Conservation (phyloP, 2,329 filamentous ascomycete species). For the Fusarium sp. region DNA sequence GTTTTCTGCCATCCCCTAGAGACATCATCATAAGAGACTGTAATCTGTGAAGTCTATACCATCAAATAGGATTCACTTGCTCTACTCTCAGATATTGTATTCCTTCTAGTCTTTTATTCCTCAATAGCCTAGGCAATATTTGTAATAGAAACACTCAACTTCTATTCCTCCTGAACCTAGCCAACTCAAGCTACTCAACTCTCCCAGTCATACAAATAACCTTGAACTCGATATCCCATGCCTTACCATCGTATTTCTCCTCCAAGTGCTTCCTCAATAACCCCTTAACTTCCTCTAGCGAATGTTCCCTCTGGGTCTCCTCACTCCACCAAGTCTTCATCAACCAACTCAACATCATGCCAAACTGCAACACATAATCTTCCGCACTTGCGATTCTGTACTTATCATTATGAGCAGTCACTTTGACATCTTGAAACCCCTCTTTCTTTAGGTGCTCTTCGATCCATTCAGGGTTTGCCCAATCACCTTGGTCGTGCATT, state of each 20-base stretch:
- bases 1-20: too few species aligned
- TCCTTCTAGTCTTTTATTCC: too few species aligned
- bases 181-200: slow-evolving; percentile 22
- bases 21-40: too few species aligned
- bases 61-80: background rate
- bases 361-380: slow-evolving; percentile 52
- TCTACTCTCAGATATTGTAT: too few species aligned
- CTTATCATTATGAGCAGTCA: slow-evolving; percentile 44
- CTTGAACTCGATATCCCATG: slow-evolving; percentile 45
- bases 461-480: slow-evolving; percentile 57
- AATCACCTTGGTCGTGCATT: slow-evolving; percentile 55
- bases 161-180: too few species aligned
- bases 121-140: too few species aligned
- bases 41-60: too few species aligned
- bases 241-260: slow-evolving; percentile 53
- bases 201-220: slow-evolving; percentile 46
- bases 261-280: slow-evolving; percentile 54
- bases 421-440: slow-evolving; percentile 56
- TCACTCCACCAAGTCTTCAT: slow-evolving; percentile 56
- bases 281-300: slow-evolving; percentile 53
- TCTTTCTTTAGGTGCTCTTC: slow-evolving; percentile 50
- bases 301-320: slow-evolving; percentile 52
- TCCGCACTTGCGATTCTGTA: slow-evolving; percentile 51
- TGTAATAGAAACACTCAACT: too few species aligned
- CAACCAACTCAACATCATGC: slow-evolving; percentile 56